Evolutionary conservation across 179 eudicot species (phyloP), one percentile per base, ranked within the genome.

Genomic region (Beta macrorhiza): DNA sequence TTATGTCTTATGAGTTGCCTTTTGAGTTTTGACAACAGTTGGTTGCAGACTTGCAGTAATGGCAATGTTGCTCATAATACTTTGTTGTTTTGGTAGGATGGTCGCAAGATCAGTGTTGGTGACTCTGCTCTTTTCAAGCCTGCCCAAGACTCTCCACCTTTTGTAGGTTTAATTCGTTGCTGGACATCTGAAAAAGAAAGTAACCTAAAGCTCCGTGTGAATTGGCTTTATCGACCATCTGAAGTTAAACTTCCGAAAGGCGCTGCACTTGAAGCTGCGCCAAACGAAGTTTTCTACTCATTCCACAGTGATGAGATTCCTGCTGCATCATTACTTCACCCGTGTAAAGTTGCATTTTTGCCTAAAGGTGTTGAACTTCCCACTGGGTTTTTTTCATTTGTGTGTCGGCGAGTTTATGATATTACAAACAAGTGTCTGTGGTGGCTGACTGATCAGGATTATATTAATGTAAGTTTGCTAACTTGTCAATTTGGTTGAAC

Each of bases 71-170:
- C 51, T 65, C 44, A 76, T 79, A n/a, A 5, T 37, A 1, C 32
- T 75, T 65, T 75, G 72, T 64, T 70, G 45, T 37, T 81, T 63
- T 72, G 78, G 64, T 79, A 88, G 89, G 89, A 85, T 74, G 87
- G 87, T 81, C 89, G 86, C 77, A 88, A 81, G 82, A 87, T 88
- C 70, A 79, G 81, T 78, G 86, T 88, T 69, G 90, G 86, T 44
- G 89, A 86, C 67, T 88, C 86, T 75, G 90, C 90, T 45, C 90
- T 88, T 57, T 88, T 88, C 79, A 81, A 86, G 77, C 84, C 87
- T 15, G 73, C 79, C 25, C 70, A 72, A 64, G 86, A 86, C 52
- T 78, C 80, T 64, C 87, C 87, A 44, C 88, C 90, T 49, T 84
- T 79, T 76, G 82, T 88, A 77, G 90, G 90, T 71, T 80, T 88